phyloP scores from a whole-genome alignment of 2,329 filamentous ascomycete genomes.

The Gyromitra esculenta region DNA sequence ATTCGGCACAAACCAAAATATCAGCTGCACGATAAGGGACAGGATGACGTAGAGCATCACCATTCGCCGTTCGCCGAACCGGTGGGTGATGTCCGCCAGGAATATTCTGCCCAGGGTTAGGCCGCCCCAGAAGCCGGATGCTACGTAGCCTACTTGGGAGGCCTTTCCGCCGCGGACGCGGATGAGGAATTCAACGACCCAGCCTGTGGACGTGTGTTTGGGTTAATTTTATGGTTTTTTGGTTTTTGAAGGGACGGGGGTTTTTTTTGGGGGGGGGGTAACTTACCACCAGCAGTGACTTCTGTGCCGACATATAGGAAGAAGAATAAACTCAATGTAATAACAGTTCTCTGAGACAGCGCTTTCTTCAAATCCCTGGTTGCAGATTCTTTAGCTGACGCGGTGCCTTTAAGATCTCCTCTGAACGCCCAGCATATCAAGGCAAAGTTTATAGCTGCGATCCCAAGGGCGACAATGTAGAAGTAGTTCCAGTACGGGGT shows the following conservation, averaged over 20 bases:
- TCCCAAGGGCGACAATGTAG: slow-evolving; percentile 77
- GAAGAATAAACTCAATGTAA: slow-evolving; percentile 78
- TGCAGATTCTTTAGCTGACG: slow-evolving; percentile 55
- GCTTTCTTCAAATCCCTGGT: slow-evolving; percentile 63
- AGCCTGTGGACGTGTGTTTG: slow-evolving; percentile 70
- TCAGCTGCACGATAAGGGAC: slow-evolving; percentile 72
- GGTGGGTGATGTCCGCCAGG: slow-evolving; percentile 79
- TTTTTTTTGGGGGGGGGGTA: not conserved
- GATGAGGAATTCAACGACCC: slow-evolving; percentile 91
- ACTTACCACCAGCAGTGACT: slow-evolving; percentile 63
- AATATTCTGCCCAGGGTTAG: slow-evolving; percentile 77
- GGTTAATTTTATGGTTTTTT: too few species aligned
- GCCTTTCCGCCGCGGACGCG: slow-evolving; percentile 73
- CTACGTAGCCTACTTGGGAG: slow-evolving; percentile 77
- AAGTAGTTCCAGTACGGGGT: slow-evolving; percentile 76
- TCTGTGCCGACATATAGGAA: slow-evolving; percentile 82
- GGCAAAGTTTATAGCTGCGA: slow-evolving; percentile 68
- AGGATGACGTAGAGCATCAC: slow-evolving; percentile 72
- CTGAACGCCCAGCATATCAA: slow-evolving; percentile 70
- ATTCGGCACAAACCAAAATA: slow-evolving; percentile 83
- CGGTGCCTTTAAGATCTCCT: slow-evolving; percentile 61
- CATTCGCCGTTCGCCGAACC: slow-evolving; percentile 75
- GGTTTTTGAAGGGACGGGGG: too few species aligned
- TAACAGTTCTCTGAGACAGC: slow-evolving; percentile 69
- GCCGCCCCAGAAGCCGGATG: slow-evolving; percentile 85